Percentiles rank a stretch among this genome's conserved stretches.
These are phyloP conservation scores for Trichophyton rubrum DNA, from an alignment of 2,329 filamentous ascomycete species.

Conservation along the genomic window DNA sequence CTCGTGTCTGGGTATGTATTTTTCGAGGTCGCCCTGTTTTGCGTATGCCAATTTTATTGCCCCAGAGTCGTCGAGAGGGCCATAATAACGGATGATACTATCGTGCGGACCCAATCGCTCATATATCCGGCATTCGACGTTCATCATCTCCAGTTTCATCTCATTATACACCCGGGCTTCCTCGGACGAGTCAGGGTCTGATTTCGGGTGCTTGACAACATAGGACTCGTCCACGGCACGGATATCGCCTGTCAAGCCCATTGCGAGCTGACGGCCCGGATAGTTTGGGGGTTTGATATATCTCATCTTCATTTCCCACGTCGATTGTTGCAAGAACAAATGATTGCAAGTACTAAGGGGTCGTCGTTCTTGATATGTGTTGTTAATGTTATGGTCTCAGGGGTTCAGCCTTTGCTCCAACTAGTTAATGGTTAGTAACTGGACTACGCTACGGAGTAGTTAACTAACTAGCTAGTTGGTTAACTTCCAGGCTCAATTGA, in stretches of 20 bases:
- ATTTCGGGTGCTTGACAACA: no score
- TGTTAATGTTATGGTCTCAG: no score
- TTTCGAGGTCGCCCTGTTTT: constrained; percentile 10
- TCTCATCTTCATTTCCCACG: background rate
- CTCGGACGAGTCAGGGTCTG: no score
- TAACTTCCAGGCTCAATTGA: no score
- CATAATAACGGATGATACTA: constrained; percentile 13
- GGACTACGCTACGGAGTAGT: no score
- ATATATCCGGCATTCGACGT: constrained; percentile 12
- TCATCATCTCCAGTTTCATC: constrained; percentile 4
- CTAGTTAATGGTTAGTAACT: no score
- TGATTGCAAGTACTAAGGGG: no score
- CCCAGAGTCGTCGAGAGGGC: constrained; percentile 7
- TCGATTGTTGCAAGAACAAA: background rate
- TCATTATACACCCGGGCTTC: no score
- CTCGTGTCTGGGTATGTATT: constrained; percentile 9
- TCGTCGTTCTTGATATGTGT: no score
- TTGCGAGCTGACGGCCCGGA: background rate
- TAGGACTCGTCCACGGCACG: background rate
- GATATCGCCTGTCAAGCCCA: background rate
- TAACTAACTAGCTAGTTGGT: no score
- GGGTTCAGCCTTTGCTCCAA: no score
- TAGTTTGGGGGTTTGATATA: no score
- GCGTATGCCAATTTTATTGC: constrained; percentile 13
- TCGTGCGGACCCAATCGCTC: constrained; percentile 13